Conservation (phyloP, 768 basidiomycete genomes). For the Coprinellus micaceus region DNA sequence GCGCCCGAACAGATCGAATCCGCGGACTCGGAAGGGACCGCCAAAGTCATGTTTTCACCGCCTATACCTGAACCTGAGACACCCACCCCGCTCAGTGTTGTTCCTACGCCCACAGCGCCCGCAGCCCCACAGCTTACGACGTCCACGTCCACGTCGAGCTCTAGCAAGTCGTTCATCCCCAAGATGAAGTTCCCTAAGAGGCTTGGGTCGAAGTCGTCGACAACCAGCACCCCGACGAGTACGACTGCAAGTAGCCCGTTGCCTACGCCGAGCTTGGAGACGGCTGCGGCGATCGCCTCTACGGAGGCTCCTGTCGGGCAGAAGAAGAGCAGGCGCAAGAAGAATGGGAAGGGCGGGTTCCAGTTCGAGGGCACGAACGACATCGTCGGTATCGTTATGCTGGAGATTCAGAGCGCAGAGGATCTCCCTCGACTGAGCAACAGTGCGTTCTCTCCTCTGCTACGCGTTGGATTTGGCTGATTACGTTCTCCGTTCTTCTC, state of each 20-base stretch:
- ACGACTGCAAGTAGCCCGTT: no score
- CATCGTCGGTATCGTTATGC: conserved; percentile 90
- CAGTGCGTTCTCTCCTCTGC: conserved; percentile 47
- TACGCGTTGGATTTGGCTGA: neutral
- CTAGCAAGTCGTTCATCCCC: conserved; percentile 17
- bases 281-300: no score
- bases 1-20: conserved; percentile 10
- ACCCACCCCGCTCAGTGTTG: conserved; percentile 18
- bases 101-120: conserved; percentile 17
- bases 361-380: conserved; percentile 73
- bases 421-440: conserved; percentile 87
- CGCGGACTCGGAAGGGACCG: neutral
- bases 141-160: no score
- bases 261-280: neutral
- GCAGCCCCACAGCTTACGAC: conserved; percentile 4
- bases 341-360: conserved; percentile 26
- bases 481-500: neutral
- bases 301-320: no score
- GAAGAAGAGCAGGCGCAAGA: conserved; percentile 6
- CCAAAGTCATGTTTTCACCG: neutral
- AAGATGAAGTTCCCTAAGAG: conserved; percentile 22
- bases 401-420: conserved; percentile 81
- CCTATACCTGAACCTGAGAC: neutral
- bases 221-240: no score
- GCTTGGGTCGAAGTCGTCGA: no score